These are phyloP conservation scores for Cercospora sp. DNA, from an alignment of 2,329 filamentous ascomycete genomes.

Conservation along the genomic window DNA sequence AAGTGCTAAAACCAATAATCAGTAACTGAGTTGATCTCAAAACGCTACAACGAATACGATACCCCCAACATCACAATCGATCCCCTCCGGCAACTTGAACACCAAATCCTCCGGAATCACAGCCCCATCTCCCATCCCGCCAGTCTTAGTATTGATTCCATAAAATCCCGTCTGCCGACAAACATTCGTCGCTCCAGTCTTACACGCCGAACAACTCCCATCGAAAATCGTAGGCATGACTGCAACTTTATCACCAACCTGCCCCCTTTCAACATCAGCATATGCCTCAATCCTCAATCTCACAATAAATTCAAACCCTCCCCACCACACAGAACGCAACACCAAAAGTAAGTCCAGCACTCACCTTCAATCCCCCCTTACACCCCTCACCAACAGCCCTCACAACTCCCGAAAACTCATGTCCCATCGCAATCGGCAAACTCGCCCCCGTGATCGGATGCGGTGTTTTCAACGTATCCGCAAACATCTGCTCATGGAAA, in stretches of 20 bases:
- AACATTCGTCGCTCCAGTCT: slow-evolving; percentile 11
- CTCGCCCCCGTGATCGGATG: slow-evolving; percentile 16
- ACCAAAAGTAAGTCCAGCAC: not conserved
- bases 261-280: not conserved
- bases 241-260: slow-evolving; percentile 20
- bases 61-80: slow-evolving; percentile 20
- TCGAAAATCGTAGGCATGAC: slow-evolving; percentile 17
- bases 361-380: slow-evolving; percentile 8
- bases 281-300: not conserved
- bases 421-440: slow-evolving; percentile 10
- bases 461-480: slow-evolving; percentile 8
- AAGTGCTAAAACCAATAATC: not conserved
- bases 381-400: slow-evolving; percentile 15
- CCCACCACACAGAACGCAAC: not conserved
- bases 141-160: slow-evolving; percentile 17
- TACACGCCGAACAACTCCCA: slow-evolving; percentile 14
- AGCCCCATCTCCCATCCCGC: slow-evolving; percentile 17
- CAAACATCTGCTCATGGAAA: slow-evolving; percentile 8
- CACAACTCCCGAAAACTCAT: slow-evolving; percentile 18
- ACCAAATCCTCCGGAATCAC: slow-evolving; percentile 12
- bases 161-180: slow-evolving; percentile 12
- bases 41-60: not conserved
- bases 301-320: not conserved
- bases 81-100: slow-evolving; percentile 13
- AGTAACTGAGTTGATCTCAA: not conserved